Percentiles rank a stretch among this genome's conserved stretches.
Conservation (phyloP, 1,284 basidiomycete genomes). For the Ustanciosporium gigantosporum region DNA sequence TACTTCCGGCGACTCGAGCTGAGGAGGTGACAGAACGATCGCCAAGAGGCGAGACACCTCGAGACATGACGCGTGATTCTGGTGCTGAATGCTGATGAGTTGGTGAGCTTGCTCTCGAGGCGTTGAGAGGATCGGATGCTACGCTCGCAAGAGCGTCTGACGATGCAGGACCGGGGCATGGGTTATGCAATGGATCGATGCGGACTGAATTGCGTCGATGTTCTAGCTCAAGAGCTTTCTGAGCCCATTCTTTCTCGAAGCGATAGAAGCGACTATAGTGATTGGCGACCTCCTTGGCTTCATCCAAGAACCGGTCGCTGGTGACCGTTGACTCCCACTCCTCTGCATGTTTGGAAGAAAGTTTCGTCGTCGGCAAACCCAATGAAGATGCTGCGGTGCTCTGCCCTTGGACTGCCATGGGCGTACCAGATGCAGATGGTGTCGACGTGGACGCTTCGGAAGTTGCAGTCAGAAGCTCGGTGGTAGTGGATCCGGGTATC, state of each 20-base stretch:
- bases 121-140: neutral
- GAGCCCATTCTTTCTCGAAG: slow-evolving; percentile 38
- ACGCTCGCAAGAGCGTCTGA: slow-evolving; percentile 1
- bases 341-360: slow-evolving; percentile 3
- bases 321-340: slow-evolving; percentile 4
- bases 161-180: slow-evolving; percentile 2
- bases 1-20: neutral
- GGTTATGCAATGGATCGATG: slow-evolving; percentile 24
- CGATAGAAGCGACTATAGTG: slow-evolving; percentile 36
- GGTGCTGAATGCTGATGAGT: slow-evolving; percentile 26
- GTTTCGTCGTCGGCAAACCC: neutral
- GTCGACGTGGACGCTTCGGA: too few species aligned
- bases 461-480: too few species aligned
- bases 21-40: neutral
- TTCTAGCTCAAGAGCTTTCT: slow-evolving; percentile 35
- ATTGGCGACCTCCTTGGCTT: slow-evolving; percentile 23
- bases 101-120: slow-evolving; percentile 5
- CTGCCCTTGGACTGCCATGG: too few species aligned
- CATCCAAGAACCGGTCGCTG: slow-evolving; percentile 13
- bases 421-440: too few species aligned
- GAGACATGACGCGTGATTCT: slow-evolving; percentile 26
- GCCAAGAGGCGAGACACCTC: slow-evolving; percentile 17
- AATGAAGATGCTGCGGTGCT: neutral
- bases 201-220: slow-evolving; percentile 31
- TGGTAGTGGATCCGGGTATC: too few species aligned